A percentile compares a stretch with the other conserved stretches of the same genome.
Conservation (phyloP, 2,329 filamentous ascomycete species). For the Setomelanomma holmii region DNA sequence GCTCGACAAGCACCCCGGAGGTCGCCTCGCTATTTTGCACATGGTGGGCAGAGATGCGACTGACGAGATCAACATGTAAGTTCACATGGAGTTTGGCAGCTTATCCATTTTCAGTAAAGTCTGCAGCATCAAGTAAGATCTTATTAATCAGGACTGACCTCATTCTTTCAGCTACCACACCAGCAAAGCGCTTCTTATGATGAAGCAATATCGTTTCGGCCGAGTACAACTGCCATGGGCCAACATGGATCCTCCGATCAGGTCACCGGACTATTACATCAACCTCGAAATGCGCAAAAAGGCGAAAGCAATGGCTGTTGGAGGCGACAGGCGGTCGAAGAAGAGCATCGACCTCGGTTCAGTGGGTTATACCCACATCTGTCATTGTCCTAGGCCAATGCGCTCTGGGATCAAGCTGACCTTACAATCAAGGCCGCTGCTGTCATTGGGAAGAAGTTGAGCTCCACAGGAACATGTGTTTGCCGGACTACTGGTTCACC, state of each 20-base stretch:
- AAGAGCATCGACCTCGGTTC: conserved; percentile 39
- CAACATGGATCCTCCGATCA: conserved; percentile 67
- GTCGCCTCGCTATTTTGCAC: conserved; percentile 65
- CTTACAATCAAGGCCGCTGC: conserved; percentile 28
- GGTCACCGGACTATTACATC: conserved; percentile 53
- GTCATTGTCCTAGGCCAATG: conserved; percentile 8
- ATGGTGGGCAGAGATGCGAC: conserved; percentile 68
- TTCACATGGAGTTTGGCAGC: not conserved
- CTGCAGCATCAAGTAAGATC: not conserved
- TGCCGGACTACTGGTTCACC: conserved; percentile 1
- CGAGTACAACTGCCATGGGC: conserved; percentile 63
- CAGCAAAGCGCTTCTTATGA: conserved; percentile 59
- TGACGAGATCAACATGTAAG: conserved; percentile 66
- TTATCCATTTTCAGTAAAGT: conserved; percentile 10
- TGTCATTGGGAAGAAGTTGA: conserved; percentile 35
- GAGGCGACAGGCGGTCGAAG: conserved; percentile 14
- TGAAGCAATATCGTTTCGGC: conserved; percentile 68
- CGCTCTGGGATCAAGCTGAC: conserved; percentile 23
- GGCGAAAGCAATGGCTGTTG: conserved; percentile 1
- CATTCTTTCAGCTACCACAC: conserved; percentile 62
- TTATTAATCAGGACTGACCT: conserved; percentile 24
- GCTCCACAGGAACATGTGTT: conserved; percentile 28
- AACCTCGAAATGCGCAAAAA: conserved; percentile 26
- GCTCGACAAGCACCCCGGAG: conserved; percentile 67
- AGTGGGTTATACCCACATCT: conserved; percentile 26